A percentile compares a stretch with the other conserved stretches of the same genome.
Evolutionary conservation across 1,284 basidiomycete genomes (phyloP).

Genomic region (Macrocystidia cucumis): DNA sequence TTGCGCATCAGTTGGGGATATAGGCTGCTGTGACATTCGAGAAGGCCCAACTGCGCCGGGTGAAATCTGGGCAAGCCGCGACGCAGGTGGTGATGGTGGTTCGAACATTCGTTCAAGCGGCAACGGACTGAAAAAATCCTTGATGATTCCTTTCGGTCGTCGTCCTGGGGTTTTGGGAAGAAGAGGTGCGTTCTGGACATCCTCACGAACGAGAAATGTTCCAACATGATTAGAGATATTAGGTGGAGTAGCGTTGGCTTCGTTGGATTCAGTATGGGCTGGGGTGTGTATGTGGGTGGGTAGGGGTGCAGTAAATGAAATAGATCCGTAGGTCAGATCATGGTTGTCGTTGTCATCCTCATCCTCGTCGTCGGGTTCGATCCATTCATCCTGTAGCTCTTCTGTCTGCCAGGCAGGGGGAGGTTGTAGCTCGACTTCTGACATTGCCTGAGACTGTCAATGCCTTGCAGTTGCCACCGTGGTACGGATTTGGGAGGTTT

Average conservation of each 20-base stretch:
- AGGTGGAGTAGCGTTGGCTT: conserved; percentile 14
- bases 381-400: conserved; percentile 75
- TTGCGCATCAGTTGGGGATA: conserved; percentile 22
- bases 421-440: conserved; percentile 10
- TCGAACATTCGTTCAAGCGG: conserved; percentile 87
- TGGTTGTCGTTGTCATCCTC: conserved; percentile 27
- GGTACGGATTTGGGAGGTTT: conserved; percentile 6
- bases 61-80: conserved; percentile 20
- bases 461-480: conserved; percentile 3
- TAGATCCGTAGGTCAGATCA: conserved; percentile 38
- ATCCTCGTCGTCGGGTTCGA: conserved; percentile 40
- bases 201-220: conserved; percentile 78
- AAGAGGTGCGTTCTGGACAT: conserved; percentile 46
- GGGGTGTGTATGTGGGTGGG: conserved; percentile 42
- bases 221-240: conserved; percentile 34
- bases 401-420: conserved; percentile 71
- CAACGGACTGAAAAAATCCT: conserved; percentile 81
- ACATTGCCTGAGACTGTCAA: conserved; percentile 18
- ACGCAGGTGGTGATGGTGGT: conserved; percentile 68
- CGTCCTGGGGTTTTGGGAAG: conserved; percentile 58
- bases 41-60: conserved; percentile 11
- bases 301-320: conserved; percentile 58
- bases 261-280: conserved; percentile 22
- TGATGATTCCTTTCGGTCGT: conserved; percentile 47
- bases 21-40: conserved; percentile 4